Conservation (phyloP, 352 stramenopile genomes). For the Phytophthora foliorum region DNA sequence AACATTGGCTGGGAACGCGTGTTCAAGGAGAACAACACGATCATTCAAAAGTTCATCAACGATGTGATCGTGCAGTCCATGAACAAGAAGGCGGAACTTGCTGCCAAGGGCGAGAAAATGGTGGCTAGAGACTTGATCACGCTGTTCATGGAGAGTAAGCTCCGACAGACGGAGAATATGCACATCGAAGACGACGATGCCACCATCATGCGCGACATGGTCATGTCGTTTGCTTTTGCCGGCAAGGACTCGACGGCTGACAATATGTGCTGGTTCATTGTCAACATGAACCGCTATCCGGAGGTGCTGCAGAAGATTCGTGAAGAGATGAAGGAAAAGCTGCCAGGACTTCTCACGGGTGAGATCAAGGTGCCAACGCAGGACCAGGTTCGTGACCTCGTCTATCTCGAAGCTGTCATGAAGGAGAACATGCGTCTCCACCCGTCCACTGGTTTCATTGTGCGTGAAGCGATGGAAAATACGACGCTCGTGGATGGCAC, state of each 20-base stretch:
- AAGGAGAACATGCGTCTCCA: constrained; percentile 76
- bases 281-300: constrained; percentile 70
- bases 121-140: constrained; percentile 55
- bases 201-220: constrained; percentile 74
- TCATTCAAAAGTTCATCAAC: constrained; percentile 58
- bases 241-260: constrained; percentile 81
- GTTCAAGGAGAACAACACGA: constrained; percentile 47
- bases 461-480: constrained; percentile 51
- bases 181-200: constrained; percentile 40
- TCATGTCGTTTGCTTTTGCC: constrained; percentile 80
- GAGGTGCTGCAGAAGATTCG: constrained; percentile 61
- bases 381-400: constrained; percentile 56
- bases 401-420: constrained; percentile 71
- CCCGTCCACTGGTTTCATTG: constrained; percentile 65
- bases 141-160: constrained; percentile 53
- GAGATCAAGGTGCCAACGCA: constrained; percentile 42
- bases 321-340: constrained; percentile 59
- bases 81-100: constrained; percentile 51
- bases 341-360: constrained; percentile 39
- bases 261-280: constrained; percentile 75
- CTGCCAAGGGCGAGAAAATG: constrained; percentile 50
- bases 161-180: constrained; percentile 35
- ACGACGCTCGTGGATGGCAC: constrained; percentile 44
- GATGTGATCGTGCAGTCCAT: constrained; percentile 66
- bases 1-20: constrained; percentile 52